phyloP scores from a whole-genome alignment of 1,139 yeast genomes.

The Hemisphaericaspora subhashii region DNA sequence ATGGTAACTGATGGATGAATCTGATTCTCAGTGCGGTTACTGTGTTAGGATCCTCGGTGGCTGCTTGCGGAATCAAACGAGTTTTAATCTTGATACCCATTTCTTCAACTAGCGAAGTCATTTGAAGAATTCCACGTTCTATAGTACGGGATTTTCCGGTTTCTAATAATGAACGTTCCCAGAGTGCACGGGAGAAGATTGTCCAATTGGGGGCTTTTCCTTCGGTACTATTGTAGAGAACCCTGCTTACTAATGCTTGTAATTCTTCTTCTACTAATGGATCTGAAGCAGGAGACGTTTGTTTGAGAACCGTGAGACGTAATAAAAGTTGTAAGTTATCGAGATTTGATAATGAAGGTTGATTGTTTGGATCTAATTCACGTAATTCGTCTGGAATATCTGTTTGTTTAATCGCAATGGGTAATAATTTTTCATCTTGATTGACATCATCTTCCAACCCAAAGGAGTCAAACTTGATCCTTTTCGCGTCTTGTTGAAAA shows the following conservation, averaged over 20 bases:
- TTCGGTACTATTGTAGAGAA: conserved; percentile 50
- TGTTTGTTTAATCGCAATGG: conserved; percentile 61
- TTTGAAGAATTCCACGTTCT: conserved; percentile 90
- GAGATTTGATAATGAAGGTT: conserved; percentile 67
- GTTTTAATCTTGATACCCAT: conserved; percentile 69
- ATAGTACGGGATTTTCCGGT: conserved; percentile 80
- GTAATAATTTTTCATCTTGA: conserved; percentile 47
- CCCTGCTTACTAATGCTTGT: conserved; percentile 68
- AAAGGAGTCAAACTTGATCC: conserved; percentile 41
- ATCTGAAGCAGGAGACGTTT: conserved; percentile 71
- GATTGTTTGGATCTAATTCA: conserved; percentile 74
- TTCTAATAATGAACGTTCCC: conserved; percentile 88
- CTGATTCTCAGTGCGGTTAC: conserved; percentile 56
- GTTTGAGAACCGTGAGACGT: conserved; percentile 62
- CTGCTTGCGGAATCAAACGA: conserved; percentile 55
- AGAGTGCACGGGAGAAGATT: conserved; percentile 76
- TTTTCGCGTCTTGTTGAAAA: conserved; percentile 32
- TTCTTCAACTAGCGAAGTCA: conserved; percentile 91
- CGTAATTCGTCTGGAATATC: conserved; percentile 59
- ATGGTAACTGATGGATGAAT: conserved; percentile 72
- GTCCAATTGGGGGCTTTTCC: conserved; percentile 62
- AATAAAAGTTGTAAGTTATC: conserved; percentile 75
- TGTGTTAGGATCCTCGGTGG: conserved; percentile 21
- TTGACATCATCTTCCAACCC: conserved; percentile 23
- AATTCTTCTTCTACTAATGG: conserved; percentile 80